phyloP scores from a whole-genome alignment of 129 eudicot genomes.

The Centaurea solstitialis region DNA sequence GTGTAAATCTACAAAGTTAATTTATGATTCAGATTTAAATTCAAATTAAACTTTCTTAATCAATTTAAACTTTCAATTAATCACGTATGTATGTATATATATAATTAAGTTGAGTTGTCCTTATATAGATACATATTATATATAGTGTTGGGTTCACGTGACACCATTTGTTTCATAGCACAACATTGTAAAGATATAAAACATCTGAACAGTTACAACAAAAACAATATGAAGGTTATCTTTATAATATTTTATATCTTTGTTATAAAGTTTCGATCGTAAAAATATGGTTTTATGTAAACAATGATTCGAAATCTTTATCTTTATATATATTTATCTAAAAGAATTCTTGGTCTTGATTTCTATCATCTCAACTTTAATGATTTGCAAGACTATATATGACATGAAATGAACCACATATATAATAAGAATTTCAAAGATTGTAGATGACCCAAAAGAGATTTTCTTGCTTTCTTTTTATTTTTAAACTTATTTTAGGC shows the following conservation, averaged over 20 bases:
- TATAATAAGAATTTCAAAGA: conserved; percentile 7
- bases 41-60: neutral
- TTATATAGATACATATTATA: neutral
- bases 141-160: neutral
- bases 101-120: neutral
- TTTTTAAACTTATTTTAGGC: neutral
- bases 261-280: no score
- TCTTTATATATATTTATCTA: neutral
- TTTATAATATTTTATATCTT: no score
- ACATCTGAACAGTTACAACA: no score
- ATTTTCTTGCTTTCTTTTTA: neutral
- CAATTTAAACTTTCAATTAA: neutral
- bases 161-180: no score
- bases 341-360: neutral
- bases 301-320: no score
- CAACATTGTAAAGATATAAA: no score
- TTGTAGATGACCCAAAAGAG: conserved; percentile 13
- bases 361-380: neutral
- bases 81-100: neutral
- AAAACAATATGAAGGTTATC: no score
- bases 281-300: no score
- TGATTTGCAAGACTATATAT: neutral
- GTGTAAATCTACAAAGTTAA: neutral
- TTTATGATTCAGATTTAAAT: neutral
- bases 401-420: neutral